Evolutionary conservation across 2,329 filamentous ascomycete genomes (phyloP).

Genomic region (Myriosclerotinia duriaeana): DNA sequence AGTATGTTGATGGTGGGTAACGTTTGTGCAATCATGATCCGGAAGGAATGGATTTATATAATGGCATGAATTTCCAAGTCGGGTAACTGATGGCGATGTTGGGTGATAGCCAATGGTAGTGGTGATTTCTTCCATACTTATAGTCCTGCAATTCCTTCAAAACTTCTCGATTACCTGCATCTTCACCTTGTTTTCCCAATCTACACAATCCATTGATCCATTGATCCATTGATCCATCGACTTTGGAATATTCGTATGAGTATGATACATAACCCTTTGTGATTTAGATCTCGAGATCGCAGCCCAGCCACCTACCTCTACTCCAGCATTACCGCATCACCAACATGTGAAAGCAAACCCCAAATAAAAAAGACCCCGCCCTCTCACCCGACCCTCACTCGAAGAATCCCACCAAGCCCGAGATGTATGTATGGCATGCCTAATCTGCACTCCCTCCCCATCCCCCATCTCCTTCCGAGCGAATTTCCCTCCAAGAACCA

Average conservation of each 20-base stretch:
- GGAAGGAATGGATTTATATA: not conserved
- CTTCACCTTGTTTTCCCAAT: not conserved
- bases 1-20: not conserved
- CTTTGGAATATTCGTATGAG: not conserved
- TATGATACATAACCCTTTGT: not conserved
- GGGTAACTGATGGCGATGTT: not conserved
- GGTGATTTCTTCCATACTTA: not conserved
- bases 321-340: not conserved
- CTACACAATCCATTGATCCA: not conserved
- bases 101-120: not conserved
- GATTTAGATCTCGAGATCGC: not conserved
- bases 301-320: not conserved
- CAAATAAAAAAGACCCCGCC: conserved; percentile 42
- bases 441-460: conserved; percentile 19
- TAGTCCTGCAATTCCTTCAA: not conserved
- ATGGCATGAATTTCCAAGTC: not conserved
- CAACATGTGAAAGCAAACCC: not conserved
- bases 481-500: conserved; percentile 57
- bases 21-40: not conserved
- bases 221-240: not conserved
- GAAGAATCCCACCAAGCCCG: conserved; percentile 54
- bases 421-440: conserved; percentile 46
- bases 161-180: not conserved
- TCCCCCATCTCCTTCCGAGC: conserved; percentile 59
- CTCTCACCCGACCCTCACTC: conserved; percentile 48